Evolutionary conservation across 768 basidiomycete species (phyloP).

Genomic region (Pulveroboletus sp.): DNA sequence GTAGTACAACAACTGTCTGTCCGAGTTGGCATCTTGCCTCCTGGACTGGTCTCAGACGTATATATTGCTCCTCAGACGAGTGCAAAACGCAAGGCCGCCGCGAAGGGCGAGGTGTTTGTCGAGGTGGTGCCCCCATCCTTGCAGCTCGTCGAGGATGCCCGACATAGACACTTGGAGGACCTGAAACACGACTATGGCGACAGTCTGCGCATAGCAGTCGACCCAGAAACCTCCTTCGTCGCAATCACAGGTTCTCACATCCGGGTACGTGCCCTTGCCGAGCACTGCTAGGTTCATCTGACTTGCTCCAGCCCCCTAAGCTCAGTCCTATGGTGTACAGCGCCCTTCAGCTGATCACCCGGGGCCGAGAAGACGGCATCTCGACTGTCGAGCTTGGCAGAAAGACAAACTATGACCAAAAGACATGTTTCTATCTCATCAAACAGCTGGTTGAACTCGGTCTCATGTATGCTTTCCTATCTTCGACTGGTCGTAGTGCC

Average conservation of each 20-base stretch:
- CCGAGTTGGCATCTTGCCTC: constrained; percentile 65
- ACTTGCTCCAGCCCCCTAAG: constrained; percentile 56
- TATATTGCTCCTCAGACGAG: constrained; percentile 75
- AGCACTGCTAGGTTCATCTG: constrained; percentile 1
- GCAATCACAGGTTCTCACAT: constrained; percentile 85
- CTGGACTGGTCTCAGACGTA: constrained; percentile 57
- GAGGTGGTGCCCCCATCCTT: constrained; percentile 44
- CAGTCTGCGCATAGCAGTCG: constrained; percentile 66
- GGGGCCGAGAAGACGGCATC: constrained; percentile 71
- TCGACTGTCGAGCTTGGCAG: constrained; percentile 75
- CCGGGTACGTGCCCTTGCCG: constrained; percentile 45
- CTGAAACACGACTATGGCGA: constrained; percentile 56
- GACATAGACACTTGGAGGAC: constrained; percentile 49
- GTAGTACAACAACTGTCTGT: constrained; percentile 73
- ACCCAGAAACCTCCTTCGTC: constrained; percentile 67
- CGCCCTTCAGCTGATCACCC: constrained; percentile 78
- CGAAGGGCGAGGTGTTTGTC: constrained; percentile 45
- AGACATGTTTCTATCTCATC: constrained; percentile 84
- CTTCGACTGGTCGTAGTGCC: not conserved
- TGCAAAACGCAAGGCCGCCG: constrained; percentile 59
- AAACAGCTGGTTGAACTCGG: constrained; percentile 69
- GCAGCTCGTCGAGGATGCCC: constrained; percentile 51
- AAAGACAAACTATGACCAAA: constrained; percentile 80
- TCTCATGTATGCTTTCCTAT: constrained; percentile 52
- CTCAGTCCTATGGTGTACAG: constrained; percentile 83